These are phyloP conservation scores for Ophiostoma novo-ulmi DNA, from an alignment of 2,329 filamentous ascomycete genomes.

Conservation along the genomic window DNA sequence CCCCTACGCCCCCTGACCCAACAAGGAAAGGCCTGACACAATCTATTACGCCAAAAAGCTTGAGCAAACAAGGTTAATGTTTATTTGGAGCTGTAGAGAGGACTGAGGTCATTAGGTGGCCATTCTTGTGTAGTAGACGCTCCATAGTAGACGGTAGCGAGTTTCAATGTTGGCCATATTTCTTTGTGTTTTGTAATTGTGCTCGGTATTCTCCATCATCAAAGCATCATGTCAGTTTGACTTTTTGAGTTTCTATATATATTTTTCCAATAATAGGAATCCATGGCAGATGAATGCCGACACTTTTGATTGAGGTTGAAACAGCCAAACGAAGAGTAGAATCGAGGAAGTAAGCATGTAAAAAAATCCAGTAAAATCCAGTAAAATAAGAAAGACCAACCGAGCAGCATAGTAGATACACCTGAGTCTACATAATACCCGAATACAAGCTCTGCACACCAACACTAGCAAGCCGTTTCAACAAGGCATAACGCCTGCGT, in stretches of 20 bases:
- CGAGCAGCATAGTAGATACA: no score
- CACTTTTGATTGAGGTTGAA: no score
- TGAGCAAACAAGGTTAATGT: conserved; percentile 15
- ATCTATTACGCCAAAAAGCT: background rate
- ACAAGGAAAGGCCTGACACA: conserved; percentile 12
- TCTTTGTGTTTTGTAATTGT: background rate
- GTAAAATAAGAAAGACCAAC: no score
- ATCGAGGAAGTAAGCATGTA: no score
- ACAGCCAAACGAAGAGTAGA: no score
- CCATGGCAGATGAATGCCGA: no score
- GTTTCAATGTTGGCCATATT: background rate
- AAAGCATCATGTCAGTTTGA: no score
- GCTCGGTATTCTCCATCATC: background rate
- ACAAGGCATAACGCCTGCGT: background rate
- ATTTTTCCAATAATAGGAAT: no score
- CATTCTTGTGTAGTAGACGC: background rate
- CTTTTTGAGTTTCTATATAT: no score
- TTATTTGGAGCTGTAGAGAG: background rate
- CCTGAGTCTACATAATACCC: no score
- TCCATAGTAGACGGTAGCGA: background rate
- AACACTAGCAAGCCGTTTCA: background rate
- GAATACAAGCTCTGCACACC: no score
- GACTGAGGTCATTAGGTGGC: background rate
- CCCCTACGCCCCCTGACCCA: conserved; percentile 7
- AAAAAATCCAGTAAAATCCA: no score